Evolutionary conservation across 805 yeast species (phyloP), one percentile per base, ranked within the genome.

Genomic region (Sugiyamaella americana): DNA sequence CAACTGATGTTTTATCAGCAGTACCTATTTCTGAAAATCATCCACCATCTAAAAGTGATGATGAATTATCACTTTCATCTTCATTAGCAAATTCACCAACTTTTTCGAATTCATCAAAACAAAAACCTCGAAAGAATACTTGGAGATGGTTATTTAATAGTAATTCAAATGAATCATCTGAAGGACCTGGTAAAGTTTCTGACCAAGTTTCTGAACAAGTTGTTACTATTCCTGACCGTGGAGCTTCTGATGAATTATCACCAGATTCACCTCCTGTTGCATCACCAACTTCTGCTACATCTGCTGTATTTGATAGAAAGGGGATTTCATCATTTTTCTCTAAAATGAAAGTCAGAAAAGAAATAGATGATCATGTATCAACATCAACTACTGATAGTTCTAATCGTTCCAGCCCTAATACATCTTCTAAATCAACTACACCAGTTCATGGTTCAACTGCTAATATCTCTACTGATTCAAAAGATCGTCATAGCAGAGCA

Each of bases 261-360:
- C 16, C 47, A 13, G 35, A 21, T 18, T 38, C 41, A 11, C 41
- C 41, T 8, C 21, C 24, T 16, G 24, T 18, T 38, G 43, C 19
- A 17, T 35, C 37, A 6, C 20, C 20, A 16, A 36, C 17, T 5
- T 40, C 38, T 2, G 32, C 20, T 1, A 37, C 48, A 6, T 17
- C 48, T 22, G n/a, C 48, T 10, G 36, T 42, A 2, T 13, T 51
- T 16, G 37, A 49, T 20, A 41, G 38, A 19, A 53, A 53, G 41
- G 46, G 45, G 11, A 26, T 51, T 21, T 44, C 55, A 26, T 42
- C 51, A 6, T 50, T 53, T 32, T 53, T 53, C 34, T 38, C 49
- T 22, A 51, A 51, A 45, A 35, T 13, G 37, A 35, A 35, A 21
- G 20, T 17, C n/a, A 5, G 20, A 5, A 35, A 35, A 11, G 37